Base-by-base conservation (phyloP, 192 early-diverging fungal genomes). In the Gaertneriomyces semiglobifer region DNA sequence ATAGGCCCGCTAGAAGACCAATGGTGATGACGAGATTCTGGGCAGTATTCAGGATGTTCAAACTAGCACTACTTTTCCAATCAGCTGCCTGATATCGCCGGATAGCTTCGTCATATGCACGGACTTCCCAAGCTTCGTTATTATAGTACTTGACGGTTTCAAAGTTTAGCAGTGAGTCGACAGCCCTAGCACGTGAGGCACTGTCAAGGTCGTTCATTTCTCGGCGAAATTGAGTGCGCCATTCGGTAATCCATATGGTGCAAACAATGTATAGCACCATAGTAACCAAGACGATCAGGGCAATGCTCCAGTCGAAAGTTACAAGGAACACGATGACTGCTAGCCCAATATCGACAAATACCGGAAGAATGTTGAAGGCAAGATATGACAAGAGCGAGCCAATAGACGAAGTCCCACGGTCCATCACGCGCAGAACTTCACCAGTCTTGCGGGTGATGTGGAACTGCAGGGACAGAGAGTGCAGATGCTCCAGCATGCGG, bases 121-220 rank as follows among this genome's bases (percentile, higher is more conserved):
- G 66, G 39, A 90, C 77, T 74, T 99, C 96, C 76, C 88, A 97
- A 12, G 77, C 62, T 77, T 97, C 95, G 46, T 89, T 90, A 66
- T 88, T 88, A 78, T 95, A 97, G 73, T 98, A 97, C 76, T 99
- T 99, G 72, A 99, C 96, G 2, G 96, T 99, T 75, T 99, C 96
- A 84, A 96, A 96, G 76, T 99, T 99, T 52, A 96, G 80, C 58
- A 98, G 73, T 50, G 93, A 96, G 71, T 98, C 96, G 4, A 96
- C 94, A 7, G 80, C 73, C 38, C 65, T 56, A 6, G 92, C 85
- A 56, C 92, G 84, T 61, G 88, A 86, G 51, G 88, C 87, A 62
- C 92, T 89, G 74, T 98, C 96, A 53, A 93, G 79, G 44, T 90
- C 84, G 63, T 89, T 94, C 80, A 89, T 90, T 53, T 80, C 82